phyloP scores from a whole-genome alignment of 225 moss, liverwort and hornwort species.

The Polytrichum formosum region DNA sequence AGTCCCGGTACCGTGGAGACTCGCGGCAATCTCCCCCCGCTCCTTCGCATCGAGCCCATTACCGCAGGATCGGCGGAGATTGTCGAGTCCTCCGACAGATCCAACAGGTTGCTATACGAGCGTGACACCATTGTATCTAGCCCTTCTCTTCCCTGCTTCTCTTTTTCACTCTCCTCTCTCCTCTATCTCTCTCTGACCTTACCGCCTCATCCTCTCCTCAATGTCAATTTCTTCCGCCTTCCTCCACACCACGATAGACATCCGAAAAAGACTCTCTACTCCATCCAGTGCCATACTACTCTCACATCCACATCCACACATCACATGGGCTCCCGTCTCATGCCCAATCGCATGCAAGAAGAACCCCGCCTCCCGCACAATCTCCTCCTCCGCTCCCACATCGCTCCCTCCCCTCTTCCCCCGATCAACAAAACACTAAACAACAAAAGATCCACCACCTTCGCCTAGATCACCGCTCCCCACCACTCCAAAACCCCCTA shows the following conservation, averaged over 20 bases:
- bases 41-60: slow-evolving; percentile 36
- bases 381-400: neutral
- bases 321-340: slow-evolving; percentile 14
- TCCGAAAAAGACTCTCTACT: slow-evolving; percentile 12
- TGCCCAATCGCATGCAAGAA: slow-evolving; percentile 27
- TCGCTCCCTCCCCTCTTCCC: neutral
- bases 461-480: neutral
- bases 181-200: neutral
- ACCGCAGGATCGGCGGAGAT: slow-evolving; percentile 56
- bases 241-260: slow-evolving; percentile 11
- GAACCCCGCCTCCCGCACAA: neutral
- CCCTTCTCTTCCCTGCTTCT: slow-evolving; percentile 3
- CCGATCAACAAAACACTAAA: slow-evolving; percentile 3
- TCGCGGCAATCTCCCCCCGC: slow-evolving; percentile 45
- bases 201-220: neutral
- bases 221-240: slow-evolving; percentile 1
- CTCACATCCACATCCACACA: neutral
- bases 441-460: slow-evolving; percentile 4
- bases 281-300: slow-evolving; percentile 29
- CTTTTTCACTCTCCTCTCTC: slow-evolving; percentile 3
- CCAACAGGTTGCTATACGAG: slow-evolving; percentile 88
- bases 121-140: slow-evolving; percentile 66
- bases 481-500: neutral
- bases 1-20: slow-evolving; percentile 56
- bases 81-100: slow-evolving; percentile 71